These are phyloP conservation scores for Termitomyces sp. DNA, from an alignment of 768 basidiomycete genomes.

Conservation along the genomic window DNA sequence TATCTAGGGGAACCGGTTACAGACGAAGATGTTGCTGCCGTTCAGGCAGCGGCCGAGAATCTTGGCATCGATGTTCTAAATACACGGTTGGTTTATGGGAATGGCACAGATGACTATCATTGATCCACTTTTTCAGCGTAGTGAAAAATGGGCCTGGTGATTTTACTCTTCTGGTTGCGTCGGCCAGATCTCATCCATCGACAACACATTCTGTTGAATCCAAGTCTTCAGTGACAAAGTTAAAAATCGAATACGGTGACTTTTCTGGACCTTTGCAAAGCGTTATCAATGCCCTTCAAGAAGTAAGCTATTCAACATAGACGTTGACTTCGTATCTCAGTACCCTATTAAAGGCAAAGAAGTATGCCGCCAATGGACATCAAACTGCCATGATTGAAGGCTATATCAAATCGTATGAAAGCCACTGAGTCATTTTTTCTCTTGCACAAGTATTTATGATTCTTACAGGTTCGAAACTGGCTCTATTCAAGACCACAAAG, in stretches of 20 bases:
- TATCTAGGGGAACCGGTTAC: conserved; percentile 69
- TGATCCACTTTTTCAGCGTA: conserved; percentile 39
- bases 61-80: conserved; percentile 74
- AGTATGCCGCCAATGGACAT: conserved; percentile 67
- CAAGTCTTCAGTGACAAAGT: conserved; percentile 35
- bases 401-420: conserved; percentile 69
- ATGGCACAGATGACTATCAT: not conserved
- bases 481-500: conserved; percentile 73
- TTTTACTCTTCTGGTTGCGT: conserved; percentile 75
- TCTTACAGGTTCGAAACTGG: conserved; percentile 63
- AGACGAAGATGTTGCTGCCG: conserved; percentile 72
- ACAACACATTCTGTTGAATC: conserved; percentile 41
- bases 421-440: not conserved
- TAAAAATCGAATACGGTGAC: conserved; percentile 75
- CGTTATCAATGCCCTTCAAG: conserved; percentile 47
- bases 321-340: not conserved
- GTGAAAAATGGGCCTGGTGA: conserved; percentile 56
- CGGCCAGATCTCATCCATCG: conserved; percentile 38
- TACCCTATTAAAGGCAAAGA: conserved; percentile 47
- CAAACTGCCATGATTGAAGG: conserved; percentile 69
- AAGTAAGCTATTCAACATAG: conserved; percentile 33
- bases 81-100: conserved; percentile 50
- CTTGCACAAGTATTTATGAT: not conserved
- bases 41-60: conserved; percentile 73
- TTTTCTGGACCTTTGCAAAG: conserved; percentile 52